Conservation (phyloP, 2,329 filamentous ascomycete genomes). For the Fusarium pilosicola region DNA sequence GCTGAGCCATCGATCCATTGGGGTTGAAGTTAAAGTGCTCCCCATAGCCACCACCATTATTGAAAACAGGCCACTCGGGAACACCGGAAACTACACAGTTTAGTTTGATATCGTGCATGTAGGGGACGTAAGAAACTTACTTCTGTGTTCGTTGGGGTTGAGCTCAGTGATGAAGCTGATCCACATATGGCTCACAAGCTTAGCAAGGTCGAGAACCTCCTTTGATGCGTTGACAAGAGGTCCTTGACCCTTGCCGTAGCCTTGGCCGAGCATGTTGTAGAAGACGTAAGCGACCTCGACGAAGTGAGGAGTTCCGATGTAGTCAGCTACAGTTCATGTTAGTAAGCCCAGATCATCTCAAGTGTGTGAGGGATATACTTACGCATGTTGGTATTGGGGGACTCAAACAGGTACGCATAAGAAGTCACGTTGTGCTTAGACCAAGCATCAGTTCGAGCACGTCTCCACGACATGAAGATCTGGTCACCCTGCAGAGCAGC, state of each 20-base stretch:
- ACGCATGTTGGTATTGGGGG: slow-evolving; percentile 37
- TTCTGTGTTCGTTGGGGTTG: slow-evolving; percentile 51
- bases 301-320: slow-evolving; percentile 44
- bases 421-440: slow-evolving; percentile 58
- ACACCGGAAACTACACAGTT: slow-evolving; percentile 13
- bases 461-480: slow-evolving; percentile 64
- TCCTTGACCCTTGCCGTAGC: slow-evolving; percentile 43
- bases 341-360: background rate
- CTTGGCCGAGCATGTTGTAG: slow-evolving; percentile 58
- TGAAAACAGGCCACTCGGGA: slow-evolving; percentile 31
- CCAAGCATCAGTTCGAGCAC: slow-evolving; percentile 64
- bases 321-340: slow-evolving; percentile 1
- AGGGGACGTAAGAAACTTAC: background rate
- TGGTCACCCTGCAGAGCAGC: slow-evolving; percentile 64
- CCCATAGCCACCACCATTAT: slow-evolving; percentile 33
- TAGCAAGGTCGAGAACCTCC: slow-evolving; percentile 50
- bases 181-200: slow-evolving; percentile 51
- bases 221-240: slow-evolving; percentile 54
- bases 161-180: slow-evolving; percentile 53
- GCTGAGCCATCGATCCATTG: slow-evolving; percentile 23
- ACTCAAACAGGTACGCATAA: slow-evolving; percentile 64
- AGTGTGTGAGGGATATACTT: background rate
- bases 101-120: background rate
- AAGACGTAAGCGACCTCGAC: slow-evolving; percentile 56
- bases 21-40: slow-evolving; percentile 39